Base-by-base conservation (phyloP, 306 rosid genomes). In the Boehmeria nivea region DNA sequence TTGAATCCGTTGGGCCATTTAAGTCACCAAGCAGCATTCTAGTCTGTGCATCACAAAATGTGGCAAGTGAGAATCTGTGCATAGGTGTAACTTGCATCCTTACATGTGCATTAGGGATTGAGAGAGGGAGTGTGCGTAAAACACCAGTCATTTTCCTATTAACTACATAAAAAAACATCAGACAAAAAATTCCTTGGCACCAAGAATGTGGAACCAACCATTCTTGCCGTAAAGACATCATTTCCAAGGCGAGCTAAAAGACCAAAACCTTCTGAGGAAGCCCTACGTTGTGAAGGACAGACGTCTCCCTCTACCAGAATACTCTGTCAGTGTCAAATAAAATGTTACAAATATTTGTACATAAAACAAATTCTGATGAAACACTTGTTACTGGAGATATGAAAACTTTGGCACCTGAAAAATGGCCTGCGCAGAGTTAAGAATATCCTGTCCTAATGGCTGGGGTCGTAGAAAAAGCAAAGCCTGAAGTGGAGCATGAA, bases 211-310 rank as follows among this genome's bases (percentile, higher is more conserved):
- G 64, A 75, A 70, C 77, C 70, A 63, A 78, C 98, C 94, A 87
- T 82, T 80, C 94, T 84, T 44, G 98, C 98, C 57, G 96, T 84
- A 76, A 84, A 91, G 66, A 84, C 53, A 66, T 91, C 98, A 53
- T 82, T 87, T 70, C 98, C 98, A 71, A 87, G 77, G 66, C 98
- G 96, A 68, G 98, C 94, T 64, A 91, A 75, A 65, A 82, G 79
- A 62, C 98, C 98, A 59, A 91, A 82, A 50, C 94, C 85, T 80
- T 91, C 98, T 20, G 85, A 83, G 0, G 95, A 72, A 65, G 98
- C 96, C 68, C 98, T 72, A 25, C 94, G 87, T 60, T 84, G 96
- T 11, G 96, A 82, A 57, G 82, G 85, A 64, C 94, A 91, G 39
- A 87, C 78, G 70, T 87, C 98, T 57, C 96, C 98, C 81, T 83